Evolutionary conservation across 2,329 filamentous ascomycete species (phyloP).

Genomic region (Capronia epimyces): DNA sequence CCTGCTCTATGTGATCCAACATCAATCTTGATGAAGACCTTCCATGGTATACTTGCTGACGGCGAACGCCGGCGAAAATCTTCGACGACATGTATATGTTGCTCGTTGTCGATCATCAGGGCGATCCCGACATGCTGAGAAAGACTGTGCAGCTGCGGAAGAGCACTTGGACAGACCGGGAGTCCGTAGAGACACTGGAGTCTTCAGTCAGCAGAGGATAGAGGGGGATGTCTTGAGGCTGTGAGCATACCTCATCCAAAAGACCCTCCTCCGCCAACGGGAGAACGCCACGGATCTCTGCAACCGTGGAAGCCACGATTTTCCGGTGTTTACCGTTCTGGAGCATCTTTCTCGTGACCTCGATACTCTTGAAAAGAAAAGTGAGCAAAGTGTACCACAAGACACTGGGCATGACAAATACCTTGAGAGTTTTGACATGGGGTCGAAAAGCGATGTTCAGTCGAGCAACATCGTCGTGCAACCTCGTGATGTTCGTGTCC

Average conservation of each 20-base stretch:
- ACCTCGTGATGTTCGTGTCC: not conserved
- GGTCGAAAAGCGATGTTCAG: not conserved
- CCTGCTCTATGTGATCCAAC: not conserved
- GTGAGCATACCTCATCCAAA: not conserved
- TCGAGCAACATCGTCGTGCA: not conserved
- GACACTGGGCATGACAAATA: not conserved
- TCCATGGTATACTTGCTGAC: not conserved
- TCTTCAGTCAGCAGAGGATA: too few relatives aligned
- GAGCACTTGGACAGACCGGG: not conserved
- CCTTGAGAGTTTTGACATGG: not conserved
- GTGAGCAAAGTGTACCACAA: not conserved
- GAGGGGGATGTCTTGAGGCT: too few relatives aligned
- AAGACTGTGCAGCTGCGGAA: not conserved
- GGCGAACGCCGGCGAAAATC: not conserved
- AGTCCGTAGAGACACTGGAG: not conserved
- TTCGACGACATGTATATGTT: not conserved
- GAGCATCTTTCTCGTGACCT: not conserved
- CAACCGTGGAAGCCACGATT: not conserved
- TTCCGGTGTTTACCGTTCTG: not conserved
- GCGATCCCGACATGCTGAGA: not conserved
- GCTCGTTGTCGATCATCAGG: not conserved
- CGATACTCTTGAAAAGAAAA: not conserved
- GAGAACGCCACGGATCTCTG: not conserved
- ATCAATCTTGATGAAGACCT: slow-evolving; percentile 1
- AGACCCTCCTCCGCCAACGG: not conserved